Percentiles rank a stretch among this genome's conserved stretches.
phyloP scores from a whole-genome alignment of 306 rosid species.

The Phaseolus lunatus region DNA sequence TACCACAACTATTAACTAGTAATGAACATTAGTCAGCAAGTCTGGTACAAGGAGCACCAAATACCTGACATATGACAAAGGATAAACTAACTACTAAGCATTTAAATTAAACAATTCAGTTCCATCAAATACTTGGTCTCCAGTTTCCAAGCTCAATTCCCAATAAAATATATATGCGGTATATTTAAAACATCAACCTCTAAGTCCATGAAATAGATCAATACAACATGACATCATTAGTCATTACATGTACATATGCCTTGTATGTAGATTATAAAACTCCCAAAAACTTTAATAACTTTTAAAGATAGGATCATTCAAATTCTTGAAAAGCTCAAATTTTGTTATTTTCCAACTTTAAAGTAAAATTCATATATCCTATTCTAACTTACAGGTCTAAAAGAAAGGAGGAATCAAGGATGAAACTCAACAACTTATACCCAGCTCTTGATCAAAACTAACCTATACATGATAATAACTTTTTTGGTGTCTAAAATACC shows the following conservation, averaged over 20 bases:
- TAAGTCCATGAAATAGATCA: conserved; percentile 31
- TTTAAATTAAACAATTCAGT: conserved; percentile 2
- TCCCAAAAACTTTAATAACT: conserved; percentile 35
- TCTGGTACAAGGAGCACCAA: conserved; percentile 7
- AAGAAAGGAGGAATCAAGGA: background rate
- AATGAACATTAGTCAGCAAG: conserved; percentile 12
- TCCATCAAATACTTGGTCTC: conserved; percentile 22
- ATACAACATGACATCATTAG: conserved; percentile 6
- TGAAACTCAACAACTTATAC: conserved; percentile 29
- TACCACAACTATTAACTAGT: conserved; percentile 19
- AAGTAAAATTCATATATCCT: conserved; percentile 13
- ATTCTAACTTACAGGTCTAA: conserved; percentile 28
- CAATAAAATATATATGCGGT: background rate
- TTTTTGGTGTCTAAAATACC: conserved; percentile 37
- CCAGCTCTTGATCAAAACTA: conserved; percentile 40
- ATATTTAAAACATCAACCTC: conserved; percentile 23
- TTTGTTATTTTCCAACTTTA: conserved; percentile 45
- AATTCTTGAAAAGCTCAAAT: conserved; percentile 40
- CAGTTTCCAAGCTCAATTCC: conserved; percentile 22
- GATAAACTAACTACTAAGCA: conserved; percentile 12
- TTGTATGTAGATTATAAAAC: conserved; percentile 11
- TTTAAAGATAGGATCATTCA: conserved; percentile 15
- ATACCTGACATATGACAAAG: conserved; percentile 24
- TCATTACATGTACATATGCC: conserved; percentile 3
- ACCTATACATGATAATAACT: conserved; percentile 32